Conservation (phyloP, 305 asterid genomes). For the Solanum hybrid region DNA sequence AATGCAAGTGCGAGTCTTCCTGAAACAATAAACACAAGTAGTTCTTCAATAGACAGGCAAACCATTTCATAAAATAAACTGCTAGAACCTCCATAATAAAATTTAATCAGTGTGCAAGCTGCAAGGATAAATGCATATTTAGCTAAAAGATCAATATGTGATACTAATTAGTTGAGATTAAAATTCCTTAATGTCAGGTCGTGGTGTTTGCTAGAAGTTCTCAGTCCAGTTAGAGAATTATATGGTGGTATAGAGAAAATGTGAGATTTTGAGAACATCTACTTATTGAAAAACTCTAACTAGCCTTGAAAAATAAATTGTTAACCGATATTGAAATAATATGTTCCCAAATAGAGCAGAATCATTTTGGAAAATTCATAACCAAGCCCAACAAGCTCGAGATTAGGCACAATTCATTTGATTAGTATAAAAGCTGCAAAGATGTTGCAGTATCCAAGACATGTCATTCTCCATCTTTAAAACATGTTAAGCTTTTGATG, state of each 20-base stretch:
- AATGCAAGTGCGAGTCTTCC: conserved; percentile 96
- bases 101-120: neutral
- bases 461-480: neutral
- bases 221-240: neutral
- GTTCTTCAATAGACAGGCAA: neutral
- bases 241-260: neutral
- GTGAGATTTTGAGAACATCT: neutral
- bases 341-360: neutral
- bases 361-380: neutral
- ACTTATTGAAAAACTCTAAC: neutral
- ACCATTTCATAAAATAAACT: neutral
- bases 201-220: neutral
- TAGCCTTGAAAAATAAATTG: neutral
- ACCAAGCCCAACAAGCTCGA: neutral
- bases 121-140: neutral
- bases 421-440: neutral
- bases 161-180: neutral
- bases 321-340: neutral
- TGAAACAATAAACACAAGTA: conserved; percentile 25
- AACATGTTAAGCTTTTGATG: neutral
- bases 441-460: neutral
- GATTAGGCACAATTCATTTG: neutral
- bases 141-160: neutral
- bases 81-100: neutral
- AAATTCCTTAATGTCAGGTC: neutral